A percentile compares a stretch with the other conserved stretches of the same genome.
phyloP scores from a whole-genome alignment of 495 filamentous ascomycete genomes.

The Penicilliopsis zonata region DNA sequence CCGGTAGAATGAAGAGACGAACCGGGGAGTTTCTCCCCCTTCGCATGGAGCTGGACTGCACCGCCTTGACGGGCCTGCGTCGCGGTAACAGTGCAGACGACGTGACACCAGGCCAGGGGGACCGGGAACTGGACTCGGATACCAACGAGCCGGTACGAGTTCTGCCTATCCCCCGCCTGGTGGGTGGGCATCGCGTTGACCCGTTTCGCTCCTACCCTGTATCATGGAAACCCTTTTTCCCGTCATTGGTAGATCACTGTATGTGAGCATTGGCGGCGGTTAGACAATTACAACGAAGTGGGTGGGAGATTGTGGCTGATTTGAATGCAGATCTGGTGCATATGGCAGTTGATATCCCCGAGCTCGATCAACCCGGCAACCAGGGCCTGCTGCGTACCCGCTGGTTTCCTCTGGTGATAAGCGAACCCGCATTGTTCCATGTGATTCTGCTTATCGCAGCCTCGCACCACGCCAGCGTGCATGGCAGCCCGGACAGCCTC shows the following conservation, averaged over 20 bases:
- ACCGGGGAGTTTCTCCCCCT: no score
- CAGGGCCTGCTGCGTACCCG: conserved; percentile 24
- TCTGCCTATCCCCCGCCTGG: conserved; percentile 6
- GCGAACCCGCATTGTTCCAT: conserved; percentile 27
- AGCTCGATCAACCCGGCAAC: conserved; percentile 24
- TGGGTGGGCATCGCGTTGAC: conserved; percentile 25
- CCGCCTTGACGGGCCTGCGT: no score
- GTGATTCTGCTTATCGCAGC: conserved; percentile 31
- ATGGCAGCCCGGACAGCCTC: conserved; percentile 3
- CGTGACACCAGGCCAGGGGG: no score
- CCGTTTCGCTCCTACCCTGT: conserved; percentile 26
- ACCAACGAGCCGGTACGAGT: no score
- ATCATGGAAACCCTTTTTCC: conserved; percentile 13
- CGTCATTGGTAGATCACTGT: conserved; percentile 28
- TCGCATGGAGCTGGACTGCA: no score
- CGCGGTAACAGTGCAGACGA: no score
- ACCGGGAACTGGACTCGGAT: no score
- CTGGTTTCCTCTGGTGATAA: conserved; percentile 36
- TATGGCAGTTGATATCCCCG: conserved; percentile 35
- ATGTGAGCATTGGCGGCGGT: conserved; percentile 7
- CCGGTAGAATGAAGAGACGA: no score
- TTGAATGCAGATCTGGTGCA: conserved; percentile 23
- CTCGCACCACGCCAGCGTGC: conserved; percentile 23
- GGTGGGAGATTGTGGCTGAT: not conserved
- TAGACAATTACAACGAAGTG: not conserved